Evolutionary conservation across 2,329 filamentous ascomycete genomes (phyloP).

Genomic region (Fusarium sp.): DNA sequence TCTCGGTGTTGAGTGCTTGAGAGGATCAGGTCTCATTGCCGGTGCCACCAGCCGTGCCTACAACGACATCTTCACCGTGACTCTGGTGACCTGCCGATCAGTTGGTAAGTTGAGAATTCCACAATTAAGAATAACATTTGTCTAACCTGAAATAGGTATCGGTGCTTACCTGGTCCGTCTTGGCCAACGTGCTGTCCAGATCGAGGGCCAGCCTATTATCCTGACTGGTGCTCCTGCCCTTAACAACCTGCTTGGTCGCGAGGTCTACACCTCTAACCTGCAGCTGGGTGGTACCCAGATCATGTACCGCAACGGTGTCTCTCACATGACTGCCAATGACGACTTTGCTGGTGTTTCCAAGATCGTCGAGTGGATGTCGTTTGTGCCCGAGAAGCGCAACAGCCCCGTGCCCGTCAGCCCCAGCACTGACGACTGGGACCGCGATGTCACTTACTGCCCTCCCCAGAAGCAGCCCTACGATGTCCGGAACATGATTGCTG

Average conservation of each 20-base stretch:
- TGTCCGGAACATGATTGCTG: constrained; percentile 92
- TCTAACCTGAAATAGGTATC: constrained; percentile 75
- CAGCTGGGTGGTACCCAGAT: constrained; percentile 99
- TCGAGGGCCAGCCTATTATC: constrained; percentile 99
- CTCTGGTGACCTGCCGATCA: constrained; percentile 96
- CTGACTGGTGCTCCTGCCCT: constrained; percentile 96
- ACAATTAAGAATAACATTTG: background rate
- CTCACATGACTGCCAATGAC: constrained; percentile 97
- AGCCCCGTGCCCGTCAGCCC: constrained; percentile 94
- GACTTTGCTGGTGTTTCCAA: constrained; percentile 98
- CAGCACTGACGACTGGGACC: constrained; percentile 90
- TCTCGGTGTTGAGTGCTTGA: constrained; percentile 96
- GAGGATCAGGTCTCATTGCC: constrained; percentile 97
- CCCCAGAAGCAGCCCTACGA: constrained; percentile 90
- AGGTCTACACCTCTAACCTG: constrained; percentile 98
- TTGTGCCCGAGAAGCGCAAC: constrained; percentile 95
- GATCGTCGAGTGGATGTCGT: constrained; percentile 99
- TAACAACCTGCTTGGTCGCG: constrained; percentile 97
- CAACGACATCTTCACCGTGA: constrained; percentile 99
- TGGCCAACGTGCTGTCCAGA: constrained; percentile 97
- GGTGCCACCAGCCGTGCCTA: constrained; percentile 97
- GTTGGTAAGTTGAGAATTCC: constrained; percentile 75
- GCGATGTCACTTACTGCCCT: constrained; percentile 88
- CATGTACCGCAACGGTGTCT: constrained; percentile 99
- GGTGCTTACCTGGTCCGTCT: constrained; percentile 99